Base-by-base conservation (phyloP, 129 eudicot genomes). In the Artemisia annua region DNA sequence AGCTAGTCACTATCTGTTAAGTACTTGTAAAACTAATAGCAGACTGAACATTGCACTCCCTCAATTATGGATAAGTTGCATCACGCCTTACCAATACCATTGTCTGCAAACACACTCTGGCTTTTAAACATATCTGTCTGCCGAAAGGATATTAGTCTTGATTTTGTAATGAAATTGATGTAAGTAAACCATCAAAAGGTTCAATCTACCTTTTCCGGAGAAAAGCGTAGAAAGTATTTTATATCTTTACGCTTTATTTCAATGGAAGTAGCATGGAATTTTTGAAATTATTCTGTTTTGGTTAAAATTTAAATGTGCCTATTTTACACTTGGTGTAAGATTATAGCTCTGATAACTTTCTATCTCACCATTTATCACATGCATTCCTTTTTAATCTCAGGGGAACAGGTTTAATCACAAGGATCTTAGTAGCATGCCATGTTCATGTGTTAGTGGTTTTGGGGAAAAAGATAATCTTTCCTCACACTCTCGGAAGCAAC, bases 401-500 rank as follows among this genome's bases (percentile, higher is more conserved):
- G 84, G 84, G 61, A 71, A 39, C 49, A 16, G 78, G 73, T 85
- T 4, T 64, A 67, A 66, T 66, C 50, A 48, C 63, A 78, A 76
- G 77, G 85, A 83, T 54, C 62, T 48, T 44, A 77, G 71, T 51
- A 73, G 64, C 80, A 66, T 83, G 71, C 81, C 88, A 39, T 71
- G 84, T 68, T 78, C 84, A 59, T 67, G 86, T 62, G 22, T 72
- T n/a, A 69, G 70, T 17, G 61, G 64, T 58, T 75, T 48, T 60
- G 70, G 57, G 58, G 77, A 67, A 60, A 66, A 49, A 14, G 62
- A 52, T 69, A 71, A 72, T 11, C 5, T 57, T 50, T 63, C 63
- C 15, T 28, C 15, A 39, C 75, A 50, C 66, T 76, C 78, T 64
- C 35, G 17, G 72, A 80, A 66, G 67, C 72, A 64, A 67, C 56